Conservation (phyloP, 2,329 filamentous ascomycete genomes). For the Helotiales sp. region DNA sequence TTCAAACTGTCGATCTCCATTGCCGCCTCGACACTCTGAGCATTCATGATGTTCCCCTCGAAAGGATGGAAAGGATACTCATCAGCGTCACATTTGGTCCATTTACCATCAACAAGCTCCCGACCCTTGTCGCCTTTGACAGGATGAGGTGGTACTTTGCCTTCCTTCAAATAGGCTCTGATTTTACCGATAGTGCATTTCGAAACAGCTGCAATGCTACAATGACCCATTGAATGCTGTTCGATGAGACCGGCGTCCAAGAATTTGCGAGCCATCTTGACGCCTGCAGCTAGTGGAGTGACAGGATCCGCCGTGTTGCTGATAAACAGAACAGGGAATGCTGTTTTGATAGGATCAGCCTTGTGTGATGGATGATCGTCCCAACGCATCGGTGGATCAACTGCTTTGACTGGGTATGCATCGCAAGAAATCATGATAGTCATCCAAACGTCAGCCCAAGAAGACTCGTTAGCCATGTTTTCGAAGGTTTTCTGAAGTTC, state of each 20-base stretch:
- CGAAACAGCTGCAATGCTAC: constrained; percentile 33
- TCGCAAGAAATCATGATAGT: constrained; percentile 37
- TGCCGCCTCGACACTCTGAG: constrained; percentile 15
- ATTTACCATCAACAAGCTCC: constrained; percentile 32
- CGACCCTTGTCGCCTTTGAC: constrained; percentile 19
- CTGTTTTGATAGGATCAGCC: constrained; percentile 41
- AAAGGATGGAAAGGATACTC: constrained; percentile 38
- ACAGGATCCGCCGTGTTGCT: constrained; percentile 48
- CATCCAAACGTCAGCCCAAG: constrained; percentile 37
- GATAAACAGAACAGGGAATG: constrained; percentile 48
- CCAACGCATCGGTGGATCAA: constrained; percentile 40
- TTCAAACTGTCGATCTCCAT: constrained; percentile 20
- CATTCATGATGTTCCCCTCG: neutral
- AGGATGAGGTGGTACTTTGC: constrained; percentile 35
- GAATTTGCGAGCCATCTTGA: constrained; percentile 42
- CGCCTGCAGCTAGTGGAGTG: constrained; percentile 42
- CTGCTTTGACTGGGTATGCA: constrained; percentile 32
- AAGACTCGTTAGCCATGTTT: constrained; percentile 30
- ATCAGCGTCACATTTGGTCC: constrained; percentile 38
- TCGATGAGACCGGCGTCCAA: constrained; percentile 38
- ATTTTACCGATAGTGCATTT: constrained; percentile 38
- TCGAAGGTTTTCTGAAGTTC: constrained; percentile 37
- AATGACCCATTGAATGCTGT: constrained; percentile 40
- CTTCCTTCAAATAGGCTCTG: constrained; percentile 36
- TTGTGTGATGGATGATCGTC: constrained; percentile 37